These are phyloP conservation scores for Isatis tinctoria DNA, from an alignment of 345 rosid genomes.

Conservation along the genomic window DNA sequence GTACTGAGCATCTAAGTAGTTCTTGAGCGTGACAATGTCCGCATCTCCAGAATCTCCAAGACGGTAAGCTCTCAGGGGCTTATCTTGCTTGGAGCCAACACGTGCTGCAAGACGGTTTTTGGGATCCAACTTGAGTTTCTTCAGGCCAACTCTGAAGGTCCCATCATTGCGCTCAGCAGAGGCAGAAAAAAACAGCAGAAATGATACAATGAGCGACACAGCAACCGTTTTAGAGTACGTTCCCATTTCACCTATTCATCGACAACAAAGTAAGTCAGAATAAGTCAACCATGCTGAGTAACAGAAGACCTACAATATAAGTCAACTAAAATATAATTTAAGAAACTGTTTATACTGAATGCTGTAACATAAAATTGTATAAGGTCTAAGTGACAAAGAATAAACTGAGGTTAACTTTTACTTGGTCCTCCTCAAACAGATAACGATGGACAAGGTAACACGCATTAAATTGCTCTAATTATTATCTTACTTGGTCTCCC, in stretches of 20 bases:
- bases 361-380: neutral
- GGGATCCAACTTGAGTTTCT: conserved; percentile 60
- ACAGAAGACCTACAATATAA: neutral
- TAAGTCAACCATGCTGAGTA: neutral
- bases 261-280: conserved; percentile 5
- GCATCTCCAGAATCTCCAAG: conserved; percentile 38
- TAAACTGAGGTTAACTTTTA: neutral
- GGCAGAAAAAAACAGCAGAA: conserved; percentile 38
- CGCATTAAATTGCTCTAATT: neutral
- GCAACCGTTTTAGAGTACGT: conserved; percentile 24
- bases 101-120: conserved; percentile 54
- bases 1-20: conserved; percentile 89
- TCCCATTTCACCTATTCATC: conserved; percentile 52
- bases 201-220: conserved; percentile 40
- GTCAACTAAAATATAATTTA: neutral
- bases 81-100: conserved; percentile 47
- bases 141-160: conserved; percentile 60
- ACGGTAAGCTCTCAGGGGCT: conserved; percentile 36
- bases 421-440: neutral
- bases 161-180: conserved; percentile 46
- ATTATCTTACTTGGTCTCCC: conserved; percentile 5
- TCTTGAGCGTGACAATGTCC: conserved; percentile 63
- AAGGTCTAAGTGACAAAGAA: neutral
- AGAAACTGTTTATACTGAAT: neutral
- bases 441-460: conserved; percentile 7